Conservation (phyloP, 1,284 basidiomycete species). For the Malassezia yamatoensis region DNA sequence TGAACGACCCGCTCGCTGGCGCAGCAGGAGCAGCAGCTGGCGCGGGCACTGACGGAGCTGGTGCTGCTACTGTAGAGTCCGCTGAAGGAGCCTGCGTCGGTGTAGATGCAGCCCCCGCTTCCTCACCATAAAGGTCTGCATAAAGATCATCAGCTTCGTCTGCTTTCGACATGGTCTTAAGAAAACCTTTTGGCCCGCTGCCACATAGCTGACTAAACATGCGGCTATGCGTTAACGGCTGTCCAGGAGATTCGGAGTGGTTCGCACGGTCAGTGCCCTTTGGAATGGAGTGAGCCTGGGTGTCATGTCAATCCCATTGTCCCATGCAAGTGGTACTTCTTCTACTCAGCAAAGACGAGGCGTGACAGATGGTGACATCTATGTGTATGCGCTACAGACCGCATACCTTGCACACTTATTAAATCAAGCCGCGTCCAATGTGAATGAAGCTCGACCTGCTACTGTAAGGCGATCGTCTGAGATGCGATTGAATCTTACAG, state of each 20-base stretch:
- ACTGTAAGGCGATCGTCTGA: slow-evolving; percentile 5
- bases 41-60: slow-evolving; percentile 1
- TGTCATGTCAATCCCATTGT: neutral
- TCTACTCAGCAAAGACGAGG: slow-evolving; percentile 16
- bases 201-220: slow-evolving; percentile 5
- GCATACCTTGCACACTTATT: slow-evolving; percentile 28
- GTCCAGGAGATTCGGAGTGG: no score
- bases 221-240: neutral
- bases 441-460: neutral
- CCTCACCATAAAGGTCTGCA: slow-evolving; percentile 18
- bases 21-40: slow-evolving; percentile 3
- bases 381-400: slow-evolving; percentile 40
- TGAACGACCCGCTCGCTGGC: slow-evolving; percentile 6
- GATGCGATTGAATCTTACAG: slow-evolving; percentile 17
- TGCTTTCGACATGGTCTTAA: slow-evolving; percentile 14
- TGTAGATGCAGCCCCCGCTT: slow-evolving; percentile 4
- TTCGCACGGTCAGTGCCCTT: no score
- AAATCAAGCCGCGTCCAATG: slow-evolving; percentile 11
- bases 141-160: slow-evolving; percentile 19
- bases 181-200: neutral
- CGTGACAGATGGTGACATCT: slow-evolving; percentile 44
- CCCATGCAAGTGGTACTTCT: slow-evolving; percentile 19
- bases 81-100: neutral
- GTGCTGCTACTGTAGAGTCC: neutral
- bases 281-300: neutral